Conservation (phyloP, 2,329 filamentous ascomycete genomes). For the Pyrenophora tritici-repentis region DNA sequence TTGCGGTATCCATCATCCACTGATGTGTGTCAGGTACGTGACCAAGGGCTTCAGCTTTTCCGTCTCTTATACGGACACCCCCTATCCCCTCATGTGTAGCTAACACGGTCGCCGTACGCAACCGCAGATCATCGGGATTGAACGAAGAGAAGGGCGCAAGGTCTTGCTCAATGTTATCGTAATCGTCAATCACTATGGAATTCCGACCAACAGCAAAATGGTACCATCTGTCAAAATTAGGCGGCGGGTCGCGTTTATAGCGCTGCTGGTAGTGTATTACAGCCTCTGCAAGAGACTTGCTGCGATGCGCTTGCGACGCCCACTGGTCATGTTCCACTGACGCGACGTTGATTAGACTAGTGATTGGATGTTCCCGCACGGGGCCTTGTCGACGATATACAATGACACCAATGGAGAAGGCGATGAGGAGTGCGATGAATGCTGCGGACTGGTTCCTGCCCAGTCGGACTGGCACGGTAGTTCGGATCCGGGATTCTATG, state of each 20-base stretch:
- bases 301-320: constrained; percentile 53
- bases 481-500: constrained; percentile 35
- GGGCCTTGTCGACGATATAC: constrained; percentile 50
- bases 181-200: constrained; percentile 63
- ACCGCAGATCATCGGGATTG: constrained; percentile 56
- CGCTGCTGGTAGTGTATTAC: constrained; percentile 57
- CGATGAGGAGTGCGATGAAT: constrained; percentile 49
- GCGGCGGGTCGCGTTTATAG: constrained; percentile 61
- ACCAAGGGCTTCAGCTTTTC: constrained; percentile 48
- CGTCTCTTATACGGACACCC: constrained; percentile 61
- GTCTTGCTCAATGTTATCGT: constrained; percentile 63
- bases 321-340: constrained; percentile 56
- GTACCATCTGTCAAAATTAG: constrained; percentile 66
- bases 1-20: constrained; percentile 63
- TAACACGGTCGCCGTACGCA: constrained; percentile 58
- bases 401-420: constrained; percentile 37
- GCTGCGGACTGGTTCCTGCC: constrained; percentile 39
- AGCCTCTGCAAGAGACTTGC: constrained; percentile 55
- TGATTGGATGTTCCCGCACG: constrained; percentile 59
- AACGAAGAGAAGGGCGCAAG: constrained; percentile 61
- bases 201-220: constrained; percentile 58
- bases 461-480: constrained; percentile 37
- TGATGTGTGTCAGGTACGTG: constrained; percentile 60
- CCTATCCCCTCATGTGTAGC: constrained; percentile 61
- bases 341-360: constrained; percentile 58